Base-by-base conservation (phyloP, 1,139 yeast genomes). In the Maudiozyma humilis region DNA sequence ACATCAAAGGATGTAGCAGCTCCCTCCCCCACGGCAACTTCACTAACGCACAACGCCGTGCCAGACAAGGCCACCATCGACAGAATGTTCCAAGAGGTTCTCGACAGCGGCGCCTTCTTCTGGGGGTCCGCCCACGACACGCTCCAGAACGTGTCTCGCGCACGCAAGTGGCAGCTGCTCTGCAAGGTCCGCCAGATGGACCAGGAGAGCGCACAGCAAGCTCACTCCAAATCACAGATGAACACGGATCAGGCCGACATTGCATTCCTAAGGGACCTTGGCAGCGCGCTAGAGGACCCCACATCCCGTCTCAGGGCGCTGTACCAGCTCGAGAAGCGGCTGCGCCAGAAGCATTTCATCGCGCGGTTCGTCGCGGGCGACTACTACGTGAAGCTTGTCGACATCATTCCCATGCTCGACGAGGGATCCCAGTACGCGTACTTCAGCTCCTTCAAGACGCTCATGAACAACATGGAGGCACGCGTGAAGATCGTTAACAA, bases 161-260 rank as follows among this genome's bases (percentile, higher is more conserved):
- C 43, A 34, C 47, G 58, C 37, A 56, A 56, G 44, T 55, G 60
- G 59, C 59, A 52, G 14, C 44, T 56, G 36, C 42, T 56, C 8
- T 52, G 56, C 42, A 53, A 47, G 33, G 46, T 51, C 17, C 47
- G 41, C 17, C 38, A 20, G 4, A 35, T 14, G 14, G 38, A 35
- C 5, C 16, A 20, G 15, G 29, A 35, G 16, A 18, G 18, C n/a
- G 12, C 16, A 4, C 23, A 36, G 18, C 4, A 23, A 6, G 10
- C 6, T 14, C 16, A 36, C 2, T 10, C 14, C 12, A 8, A 36
- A 7, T 12, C 18, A 19, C 12, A 15, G 4, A 14, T 10, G 5
- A 17, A 16, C 27, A 16, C 16, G 30, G 10, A n/a, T 33, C 14
- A 20, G 17, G 27, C 19, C n/a, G 25, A 18, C 12, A 25, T 8